These are phyloP conservation scores for Achaetomiella virescens DNA, from an alignment of 495 filamentous ascomycete species.

Conservation along the genomic window DNA sequence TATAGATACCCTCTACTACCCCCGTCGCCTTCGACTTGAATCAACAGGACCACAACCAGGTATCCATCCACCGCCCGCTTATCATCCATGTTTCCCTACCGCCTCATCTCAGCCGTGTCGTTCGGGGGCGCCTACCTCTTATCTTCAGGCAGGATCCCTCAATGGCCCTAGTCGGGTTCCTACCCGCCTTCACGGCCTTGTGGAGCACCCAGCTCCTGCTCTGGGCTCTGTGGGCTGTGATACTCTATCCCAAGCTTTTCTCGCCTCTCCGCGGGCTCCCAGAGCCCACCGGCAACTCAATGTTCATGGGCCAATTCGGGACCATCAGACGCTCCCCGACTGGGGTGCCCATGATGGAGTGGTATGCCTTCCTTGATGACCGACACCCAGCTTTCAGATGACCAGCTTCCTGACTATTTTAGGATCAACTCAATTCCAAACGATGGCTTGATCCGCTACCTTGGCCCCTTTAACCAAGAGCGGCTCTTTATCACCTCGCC, in stretches of 20 bases:
- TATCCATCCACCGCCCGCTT: not conserved
- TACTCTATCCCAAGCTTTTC: slow-evolving; percentile 66
- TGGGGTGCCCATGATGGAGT: slow-evolving; percentile 57
- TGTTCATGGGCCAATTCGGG: slow-evolving; percentile 50
- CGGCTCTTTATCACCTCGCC: slow-evolving; percentile 60
- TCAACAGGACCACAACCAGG: too few relatives aligned
- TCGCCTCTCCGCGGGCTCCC: slow-evolving; percentile 67
- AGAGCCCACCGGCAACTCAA: slow-evolving; percentile 39
- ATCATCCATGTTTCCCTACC: slow-evolving; percentile 20
- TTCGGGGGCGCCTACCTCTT: slow-evolving; percentile 29
- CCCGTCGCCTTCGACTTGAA: too few relatives aligned
- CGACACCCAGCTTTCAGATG: not conserved
- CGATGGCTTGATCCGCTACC: slow-evolving; percentile 77
- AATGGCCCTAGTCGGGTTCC: slow-evolving; percentile 24
- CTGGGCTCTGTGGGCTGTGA: slow-evolving; percentile 41
- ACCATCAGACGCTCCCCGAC: slow-evolving; percentile 52
- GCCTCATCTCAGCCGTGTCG: slow-evolving; percentile 20
- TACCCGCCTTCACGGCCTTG: slow-evolving; percentile 19
- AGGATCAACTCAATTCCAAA: slow-evolving; percentile 72
- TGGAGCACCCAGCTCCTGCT: slow-evolving; percentile 25
- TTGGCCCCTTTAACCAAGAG: slow-evolving; percentile 62
- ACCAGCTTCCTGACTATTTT: not conserved
- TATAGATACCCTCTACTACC: too few relatives aligned
- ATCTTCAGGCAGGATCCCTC: slow-evolving; percentile 20
- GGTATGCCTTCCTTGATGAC: slow-evolving; percentile 31